phyloP scores from a whole-genome alignment of 306 rosid genomes.

The Acacia melanoxylon region DNA sequence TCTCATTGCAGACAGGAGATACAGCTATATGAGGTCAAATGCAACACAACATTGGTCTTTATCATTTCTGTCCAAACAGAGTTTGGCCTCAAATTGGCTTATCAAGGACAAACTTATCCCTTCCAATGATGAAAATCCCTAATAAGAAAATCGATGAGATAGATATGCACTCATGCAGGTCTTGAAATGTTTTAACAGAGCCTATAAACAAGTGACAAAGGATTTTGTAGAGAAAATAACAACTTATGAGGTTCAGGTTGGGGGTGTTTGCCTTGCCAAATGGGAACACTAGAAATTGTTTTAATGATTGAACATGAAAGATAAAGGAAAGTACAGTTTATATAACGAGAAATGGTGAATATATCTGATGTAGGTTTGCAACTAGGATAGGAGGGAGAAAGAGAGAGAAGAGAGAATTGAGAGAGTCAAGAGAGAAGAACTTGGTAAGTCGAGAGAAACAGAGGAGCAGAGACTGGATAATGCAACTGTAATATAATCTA shows the following conservation, averaged over 20 bases:
- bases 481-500: neutral
- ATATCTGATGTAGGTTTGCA: neutral
- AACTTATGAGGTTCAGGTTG: neutral
- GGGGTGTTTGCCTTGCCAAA: neutral
- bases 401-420: too few relatives aligned
- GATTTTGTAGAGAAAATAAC: neutral
- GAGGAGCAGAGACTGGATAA: neutral
- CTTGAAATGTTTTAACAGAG: neutral
- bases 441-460: neutral
- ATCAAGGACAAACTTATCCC: neutral
- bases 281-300: neutral
- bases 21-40: neutral
- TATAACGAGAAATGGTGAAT: neutral
- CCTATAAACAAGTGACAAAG: slow-evolving; percentile 11
- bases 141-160: neutral
- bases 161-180: neutral
- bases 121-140: neutral
- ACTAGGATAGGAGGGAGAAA: too few relatives aligned
- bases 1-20: neutral
- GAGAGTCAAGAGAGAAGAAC: neutral
- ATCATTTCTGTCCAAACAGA: neutral
- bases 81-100: neutral
- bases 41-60: neutral
- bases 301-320: neutral
- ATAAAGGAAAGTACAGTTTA: neutral